Conservation (phyloP, 306 rosid species). For the Abrus precatorius region DNA sequence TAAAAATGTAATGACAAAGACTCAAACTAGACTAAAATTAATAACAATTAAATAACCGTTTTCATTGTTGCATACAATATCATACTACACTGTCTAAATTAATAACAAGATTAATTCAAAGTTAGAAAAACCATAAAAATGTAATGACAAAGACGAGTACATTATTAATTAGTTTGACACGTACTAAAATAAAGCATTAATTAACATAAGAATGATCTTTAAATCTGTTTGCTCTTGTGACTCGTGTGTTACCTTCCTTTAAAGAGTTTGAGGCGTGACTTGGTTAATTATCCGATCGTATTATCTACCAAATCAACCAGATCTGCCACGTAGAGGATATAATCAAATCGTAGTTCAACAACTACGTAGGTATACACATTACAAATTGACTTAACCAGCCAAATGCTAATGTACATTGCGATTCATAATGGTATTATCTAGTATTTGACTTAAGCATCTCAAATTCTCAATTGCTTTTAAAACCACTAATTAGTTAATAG, state of each 20-base stretch:
- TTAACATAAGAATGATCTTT: slow-evolving; percentile 12
- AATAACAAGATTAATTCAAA: background rate
- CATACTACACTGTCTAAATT: no score
- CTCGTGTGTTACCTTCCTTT: slow-evolving; percentile 3
- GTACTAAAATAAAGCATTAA: background rate
- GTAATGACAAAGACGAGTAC: background rate
- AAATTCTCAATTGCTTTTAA: slow-evolving; percentile 1
- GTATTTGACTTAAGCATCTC: slow-evolving; percentile 39
- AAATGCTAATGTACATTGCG: slow-evolving; percentile 26
- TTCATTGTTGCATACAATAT: background rate
- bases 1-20: no score
- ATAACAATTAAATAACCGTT: no score
- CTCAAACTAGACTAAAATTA: no score
- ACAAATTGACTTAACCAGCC: slow-evolving; percentile 32
- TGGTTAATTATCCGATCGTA: slow-evolving; percentile 42
- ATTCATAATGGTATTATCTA: slow-evolving; percentile 27
- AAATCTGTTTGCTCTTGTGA: slow-evolving; percentile 13
- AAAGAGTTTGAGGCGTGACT: slow-evolving; percentile 40
- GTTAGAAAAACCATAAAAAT: background rate
- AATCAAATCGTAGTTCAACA: slow-evolving; percentile 50
- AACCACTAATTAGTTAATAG: background rate
- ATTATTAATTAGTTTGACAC: background rate
- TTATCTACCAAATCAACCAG: slow-evolving; percentile 48
- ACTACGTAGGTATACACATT: slow-evolving; percentile 25
- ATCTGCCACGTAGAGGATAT: slow-evolving; percentile 45